Evolutionary conservation across 1,139 yeast genomes (phyloP), one percentile per base, ranked within the genome.

Genomic region (Scheffersomyces parashehatae): DNA sequence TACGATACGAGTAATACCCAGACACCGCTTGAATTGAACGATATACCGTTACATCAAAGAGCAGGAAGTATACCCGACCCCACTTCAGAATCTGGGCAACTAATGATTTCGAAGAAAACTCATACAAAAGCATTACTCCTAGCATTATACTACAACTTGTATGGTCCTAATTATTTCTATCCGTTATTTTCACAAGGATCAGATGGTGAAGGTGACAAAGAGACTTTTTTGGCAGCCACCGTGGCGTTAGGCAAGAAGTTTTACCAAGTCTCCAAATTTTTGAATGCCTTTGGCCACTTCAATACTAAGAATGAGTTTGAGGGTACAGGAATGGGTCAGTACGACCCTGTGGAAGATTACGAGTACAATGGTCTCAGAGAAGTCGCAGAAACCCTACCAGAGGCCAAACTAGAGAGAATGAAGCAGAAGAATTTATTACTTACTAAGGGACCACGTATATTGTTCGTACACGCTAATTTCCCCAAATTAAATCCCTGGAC

Each of bases 151-250:
- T 89, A 88, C 65, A 89, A 88, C 58, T 64, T 86, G 34, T 85
- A 81, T 58, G 96, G 96, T 0, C 95, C 93, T 5, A 75, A 77
- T 13, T 82, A 82, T 66, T 89, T 78, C 59, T 89, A 88, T 62
- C 95, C 95, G n/a, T 73, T 89, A 38, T 78, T 89, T 43, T 83
- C 93, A 0, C 96, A 88, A 65, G 91, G 91, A 11, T 81, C 88
- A 0, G 86, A 83, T 45, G 96, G 97, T 36, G 95, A 88, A 67
- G 96, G 96, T 48, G 96, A 89, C 62, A 89, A 88, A 60, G 97
- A 89, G 59, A 88, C 96, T 0, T 89, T 87, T 57, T 68, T 87
- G 42, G 91, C 96, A 0, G 91, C 93, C 0, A 84, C 95, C 0
- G 77, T 77, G 37, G 88, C 85, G 2, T 65, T 85, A 43, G 67